These are phyloP conservation scores for Leccinum longicurvipes DNA, from an alignment of 768 basidiomycete species.

Conservation along the genomic window DNA sequence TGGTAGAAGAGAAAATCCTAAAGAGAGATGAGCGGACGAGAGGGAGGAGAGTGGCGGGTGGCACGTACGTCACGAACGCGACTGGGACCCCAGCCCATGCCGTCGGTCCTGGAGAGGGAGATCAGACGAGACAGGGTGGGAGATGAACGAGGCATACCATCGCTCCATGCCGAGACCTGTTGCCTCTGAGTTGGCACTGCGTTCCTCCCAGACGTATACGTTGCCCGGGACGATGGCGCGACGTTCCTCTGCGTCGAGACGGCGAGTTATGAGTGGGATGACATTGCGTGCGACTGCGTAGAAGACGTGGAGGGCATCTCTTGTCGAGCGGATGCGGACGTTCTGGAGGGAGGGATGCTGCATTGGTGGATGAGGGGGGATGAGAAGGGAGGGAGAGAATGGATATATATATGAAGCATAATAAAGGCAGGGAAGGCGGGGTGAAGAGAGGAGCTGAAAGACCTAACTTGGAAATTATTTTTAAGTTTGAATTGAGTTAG, in stretches of 20 bases:
- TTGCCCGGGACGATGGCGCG: constrained; percentile 70
- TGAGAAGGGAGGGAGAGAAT: constrained; percentile 24
- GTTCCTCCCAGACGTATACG: constrained; percentile 88
- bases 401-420: constrained; percentile 37
- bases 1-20: constrained; percentile 61
- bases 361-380: constrained; percentile 39
- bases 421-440: constrained; percentile 13
- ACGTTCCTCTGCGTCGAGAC: constrained; percentile 80
- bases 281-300: constrained; percentile 66
- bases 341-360: constrained; percentile 74
- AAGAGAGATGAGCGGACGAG: background rate
- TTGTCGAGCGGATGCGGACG: constrained; percentile 73
- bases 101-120: background rate
- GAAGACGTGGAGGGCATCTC: constrained; percentile 81
- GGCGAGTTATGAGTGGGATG: constrained; percentile 74
- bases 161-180: constrained; percentile 86
- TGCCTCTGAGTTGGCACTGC: constrained; percentile 75
- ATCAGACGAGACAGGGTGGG: background rate
- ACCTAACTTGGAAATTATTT: constrained; percentile 35
- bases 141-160: constrained; percentile 43
- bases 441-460: constrained; percentile 16
- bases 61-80: constrained; percentile 51
- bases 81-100: constrained; percentile 38
- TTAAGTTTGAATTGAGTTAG: constrained; percentile 62
- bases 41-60: background rate